Conservation (phyloP, 257 asterid genomes). For the Solanum phureja region DNA sequence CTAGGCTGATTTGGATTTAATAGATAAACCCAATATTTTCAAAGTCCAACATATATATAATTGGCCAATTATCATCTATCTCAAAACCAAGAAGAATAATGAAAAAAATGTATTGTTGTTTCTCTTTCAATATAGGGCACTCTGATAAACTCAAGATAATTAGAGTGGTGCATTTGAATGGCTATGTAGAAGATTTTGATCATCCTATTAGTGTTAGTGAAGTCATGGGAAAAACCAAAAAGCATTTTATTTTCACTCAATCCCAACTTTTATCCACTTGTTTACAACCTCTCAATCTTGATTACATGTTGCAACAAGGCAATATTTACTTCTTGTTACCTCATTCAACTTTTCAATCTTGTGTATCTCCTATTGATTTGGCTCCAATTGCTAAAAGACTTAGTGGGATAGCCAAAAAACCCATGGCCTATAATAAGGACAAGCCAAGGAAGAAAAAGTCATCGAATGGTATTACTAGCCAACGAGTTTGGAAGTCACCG, state of each 20-base stretch:
- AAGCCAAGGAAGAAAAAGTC: neutral
- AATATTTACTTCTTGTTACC: slow-evolving; percentile 45
- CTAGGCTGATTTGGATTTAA: neutral
- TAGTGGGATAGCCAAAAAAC: slow-evolving; percentile 16
- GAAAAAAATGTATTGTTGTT: neutral
- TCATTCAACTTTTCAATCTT: slow-evolving; percentile 26
- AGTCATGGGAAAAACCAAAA: slow-evolving; percentile 22
- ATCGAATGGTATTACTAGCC: neutral
- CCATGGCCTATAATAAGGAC: neutral
- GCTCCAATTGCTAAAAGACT: slow-evolving; percentile 38
- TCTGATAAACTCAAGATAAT: slow-evolving; percentile 9
- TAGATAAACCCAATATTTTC: neutral
- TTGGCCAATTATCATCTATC: neutral
- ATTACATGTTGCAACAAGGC: slow-evolving; percentile 27
- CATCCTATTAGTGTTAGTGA: slow-evolving; percentile 33
- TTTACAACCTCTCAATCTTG: slow-evolving; percentile 24
- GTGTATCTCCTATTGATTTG: slow-evolving; percentile 36
- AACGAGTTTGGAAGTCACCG: slow-evolving; percentile 2
- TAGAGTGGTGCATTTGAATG: slow-evolving; percentile 35
- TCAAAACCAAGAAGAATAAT: neutral
- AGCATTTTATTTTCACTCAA: slow-evolving; percentile 34
- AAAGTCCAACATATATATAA: neutral
- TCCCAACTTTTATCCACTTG: slow-evolving; percentile 30
- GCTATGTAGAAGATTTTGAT: slow-evolving; percentile 28
- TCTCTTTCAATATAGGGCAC: slow-evolving; percentile 10